Evolutionary conservation across 169 alveolate species (phyloP).

Genomic region (Plasmodium yoelii): DNA sequence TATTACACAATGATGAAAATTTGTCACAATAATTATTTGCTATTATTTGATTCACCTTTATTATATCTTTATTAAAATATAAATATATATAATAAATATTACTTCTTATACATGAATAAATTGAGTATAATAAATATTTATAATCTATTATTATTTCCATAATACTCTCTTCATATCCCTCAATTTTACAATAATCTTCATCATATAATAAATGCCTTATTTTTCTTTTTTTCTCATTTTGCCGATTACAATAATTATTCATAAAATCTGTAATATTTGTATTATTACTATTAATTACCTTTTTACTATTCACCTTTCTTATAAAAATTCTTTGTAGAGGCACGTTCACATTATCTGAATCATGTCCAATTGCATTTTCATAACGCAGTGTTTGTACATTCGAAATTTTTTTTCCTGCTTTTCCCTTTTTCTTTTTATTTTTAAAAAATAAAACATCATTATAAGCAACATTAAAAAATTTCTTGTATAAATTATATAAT

Average conservation of each 20-base stretch:
- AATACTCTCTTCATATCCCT: neutral
- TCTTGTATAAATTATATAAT: slow-evolving; percentile 19
- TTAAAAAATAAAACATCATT: neutral
- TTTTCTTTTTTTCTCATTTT: neutral
- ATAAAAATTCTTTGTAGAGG: neutral
- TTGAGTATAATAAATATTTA: slow-evolving; percentile 49
- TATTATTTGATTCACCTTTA: neutral
- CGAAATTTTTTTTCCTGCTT: neutral
- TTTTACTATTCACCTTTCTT: slow-evolving; percentile 10
- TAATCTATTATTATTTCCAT: slow-evolving; percentile 25
- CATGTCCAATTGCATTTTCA: neutral
- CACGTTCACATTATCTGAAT: neutral
- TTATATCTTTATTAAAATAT: slow-evolving; percentile 57
- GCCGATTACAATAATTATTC: neutral
- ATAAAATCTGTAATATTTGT: neutral
- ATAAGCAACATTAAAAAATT: neutral
- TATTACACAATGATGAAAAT: too few relatives aligned
- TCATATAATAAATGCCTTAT: neutral
- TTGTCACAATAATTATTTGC: too few relatives aligned
- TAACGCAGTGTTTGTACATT: neutral
- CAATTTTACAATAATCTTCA: slow-evolving; percentile 1
- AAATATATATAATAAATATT: slow-evolving; percentile 59
- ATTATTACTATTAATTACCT: neutral
- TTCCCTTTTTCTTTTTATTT: neutral
- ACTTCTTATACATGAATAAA: slow-evolving; percentile 34